Evolutionary conservation across 2,329 filamentous ascomycete species (phyloP), one percentile per base, ranked within the genome.

Genomic region (Ophiosphaerella narmari): DNA sequence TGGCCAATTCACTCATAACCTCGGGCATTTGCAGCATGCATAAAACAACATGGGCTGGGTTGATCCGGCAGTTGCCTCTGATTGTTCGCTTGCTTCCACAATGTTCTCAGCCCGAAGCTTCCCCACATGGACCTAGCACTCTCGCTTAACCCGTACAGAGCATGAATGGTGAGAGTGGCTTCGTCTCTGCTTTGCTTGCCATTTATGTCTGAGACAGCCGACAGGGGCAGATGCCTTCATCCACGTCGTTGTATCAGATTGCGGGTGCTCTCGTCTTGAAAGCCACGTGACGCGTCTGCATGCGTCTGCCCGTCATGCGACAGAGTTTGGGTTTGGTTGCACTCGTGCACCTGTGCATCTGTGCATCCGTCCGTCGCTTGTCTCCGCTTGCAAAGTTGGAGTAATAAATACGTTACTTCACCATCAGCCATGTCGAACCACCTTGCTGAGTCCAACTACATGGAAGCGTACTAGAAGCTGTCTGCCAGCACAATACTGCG

Each of bases 1-100:
- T 64, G 62, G 62, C 62, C 56, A 54, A 41, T 57, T 46, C 33
- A 32, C 37, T 21, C 36, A 39, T 46, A 46, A 11, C 14, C 24
- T 16, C 39, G 26, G 29, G 38, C 41, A 37, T 34, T 37, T 14
- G 24, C 16, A n/a, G 9, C 36, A 42, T 36, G 35, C 26, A 29
- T 29, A 8, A 29, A 29, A 29, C 6, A 11, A 29, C 26, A 38
- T 50, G 37, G 37, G 26, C 24, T 21, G 26, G 16, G 24, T n/a
- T 12, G 9, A 11, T n/a, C 36, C 43, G 43, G 43, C 36, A 46
- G 36, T 46, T 39, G 12, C 36, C 14, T n/a, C 21, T 29, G 13
- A 21, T 14, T 24, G 36, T 8, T 12, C 11, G 37, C 39, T 6
- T 23, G 14, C 13, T 31, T 21, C 16, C 31, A 23, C 29, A 40